Base-by-base conservation (phyloP, 495 filamentous ascomycete genomes). In the Neurospora sp. region DNA sequence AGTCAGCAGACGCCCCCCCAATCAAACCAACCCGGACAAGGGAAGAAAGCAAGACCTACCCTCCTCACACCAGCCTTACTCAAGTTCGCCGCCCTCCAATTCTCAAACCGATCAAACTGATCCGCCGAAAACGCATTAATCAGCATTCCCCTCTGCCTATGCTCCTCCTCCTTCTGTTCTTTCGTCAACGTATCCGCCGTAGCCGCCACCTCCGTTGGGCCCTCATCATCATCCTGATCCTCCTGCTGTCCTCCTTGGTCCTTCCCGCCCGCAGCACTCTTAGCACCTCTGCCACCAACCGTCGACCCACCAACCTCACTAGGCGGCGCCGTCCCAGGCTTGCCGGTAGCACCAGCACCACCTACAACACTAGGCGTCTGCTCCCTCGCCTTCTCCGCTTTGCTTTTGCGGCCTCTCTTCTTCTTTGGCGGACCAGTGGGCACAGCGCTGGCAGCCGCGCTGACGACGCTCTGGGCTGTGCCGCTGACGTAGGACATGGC, bases 101-200 rank as follows among this genome's bases (percentile, higher is more conserved):
- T 84, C 75, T 92, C 91, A 75, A 92, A 96, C 69, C 94, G 89
- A 48, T 89, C 84, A 20, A 88, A 89, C 79, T 97, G 93, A 38
- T 89, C 81, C 0, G 81, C 78, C 72, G 89, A 89, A 77, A 97
- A 90, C n/a, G 87, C 87, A 72, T 88, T 84, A 42, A 93, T 87
- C 62, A 97, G 84, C 70, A 95, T 79, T 2, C 80, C 84, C 38
- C 88, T 89, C 73, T 81, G 73, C 18, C 81, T 85, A 78, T 91
- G 89, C 79, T 94, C 90, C 81, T 90, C 90, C 79, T 90, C 87
- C 69, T 90, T 87, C 77, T 91, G 90, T 69, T 90, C 90, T 78
- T 91, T 88, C 8, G 88, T 87, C 59, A 88, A 86, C 59, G 88
- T 87, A 72, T 88, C 86, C 44, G 86, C 86, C 74, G 90, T 90